A percentile compares a stretch with the other conserved stretches of the same genome.
phyloP scores from a whole-genome alignment of 306 rosid genomes.

The Ammopiptanthus mongolicus region DNA sequence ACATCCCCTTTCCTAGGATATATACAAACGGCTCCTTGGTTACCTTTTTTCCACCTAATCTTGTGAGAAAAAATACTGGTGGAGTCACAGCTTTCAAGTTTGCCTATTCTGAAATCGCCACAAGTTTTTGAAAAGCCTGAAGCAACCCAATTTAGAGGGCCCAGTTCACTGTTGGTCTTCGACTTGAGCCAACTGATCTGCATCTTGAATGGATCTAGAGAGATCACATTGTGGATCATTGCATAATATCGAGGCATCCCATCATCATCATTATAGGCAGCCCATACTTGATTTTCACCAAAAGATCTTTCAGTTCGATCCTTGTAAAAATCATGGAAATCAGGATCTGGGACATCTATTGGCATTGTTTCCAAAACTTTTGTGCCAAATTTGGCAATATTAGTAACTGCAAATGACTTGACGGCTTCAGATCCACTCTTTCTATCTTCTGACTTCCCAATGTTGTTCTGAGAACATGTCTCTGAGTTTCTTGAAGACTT shows the following conservation, averaged over 20 bases:
- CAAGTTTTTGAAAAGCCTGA: conserved; percentile 69
- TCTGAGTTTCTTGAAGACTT: conserved; percentile 6
- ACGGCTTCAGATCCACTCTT: neutral
- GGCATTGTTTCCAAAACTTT: conserved; percentile 35
- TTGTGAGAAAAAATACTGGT: conserved; percentile 72
- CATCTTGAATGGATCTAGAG: conserved; percentile 61
- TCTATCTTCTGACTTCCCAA: conserved; percentile 14
- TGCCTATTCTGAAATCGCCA: conserved; percentile 70
- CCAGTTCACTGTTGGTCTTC: conserved; percentile 52
- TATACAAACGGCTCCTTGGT: conserved; percentile 53
- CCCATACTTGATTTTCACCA: conserved; percentile 72
- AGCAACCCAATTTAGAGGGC: conserved; percentile 55
- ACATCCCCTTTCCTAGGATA: conserved; percentile 83
- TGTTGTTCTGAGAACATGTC: conserved; percentile 19
- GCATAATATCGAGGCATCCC: conserved; percentile 96
- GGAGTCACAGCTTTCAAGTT: conserved; percentile 42
- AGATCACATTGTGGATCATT: conserved; percentile 49
- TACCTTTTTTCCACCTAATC: conserved; percentile 64
- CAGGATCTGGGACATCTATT: conserved; percentile 70
- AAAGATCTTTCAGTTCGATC: conserved; percentile 69
- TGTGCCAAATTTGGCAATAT: neutral
- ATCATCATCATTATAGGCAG: conserved; percentile 65
- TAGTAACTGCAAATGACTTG: conserved; percentile 7
- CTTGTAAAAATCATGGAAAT: conserved; percentile 76
- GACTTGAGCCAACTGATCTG: conserved; percentile 72